Evolutionary conservation across 495 filamentous ascomycete genomes (phyloP).

Genomic region (Alectoria sarmentosa): DNA sequence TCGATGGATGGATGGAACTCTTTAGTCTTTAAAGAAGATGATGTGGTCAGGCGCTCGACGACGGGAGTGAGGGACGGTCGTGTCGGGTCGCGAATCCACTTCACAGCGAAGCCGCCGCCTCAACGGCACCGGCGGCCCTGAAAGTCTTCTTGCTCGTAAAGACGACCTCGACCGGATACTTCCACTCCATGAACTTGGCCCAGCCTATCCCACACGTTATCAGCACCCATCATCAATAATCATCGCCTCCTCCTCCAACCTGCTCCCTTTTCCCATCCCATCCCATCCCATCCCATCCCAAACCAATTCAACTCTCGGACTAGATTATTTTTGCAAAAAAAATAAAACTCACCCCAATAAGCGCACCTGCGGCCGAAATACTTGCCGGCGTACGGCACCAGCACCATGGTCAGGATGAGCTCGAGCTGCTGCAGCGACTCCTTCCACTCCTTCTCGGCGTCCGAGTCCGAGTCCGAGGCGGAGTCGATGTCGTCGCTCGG

Average conservation of each 20-base stretch:
- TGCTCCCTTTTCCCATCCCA: background rate
- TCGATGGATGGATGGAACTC: too few relatives aligned
- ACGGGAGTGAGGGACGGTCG: background rate
- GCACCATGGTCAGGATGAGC: conserved; percentile 83
- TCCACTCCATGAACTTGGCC: conserved; percentile 71
- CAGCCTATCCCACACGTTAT: conserved; percentile 43
- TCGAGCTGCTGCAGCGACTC: conserved; percentile 89
- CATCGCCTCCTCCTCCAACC: too few relatives aligned
- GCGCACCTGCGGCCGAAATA: conserved; percentile 89
- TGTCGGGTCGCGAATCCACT: background rate
- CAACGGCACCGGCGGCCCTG: conserved; percentile 58
- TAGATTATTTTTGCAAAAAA: background rate
- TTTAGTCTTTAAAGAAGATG: too few relatives aligned
- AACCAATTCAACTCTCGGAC: background rate
- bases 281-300: background rate
- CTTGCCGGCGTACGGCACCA: conserved; percentile 89
- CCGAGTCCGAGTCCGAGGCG: conserved; percentile 28
- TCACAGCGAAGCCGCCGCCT: conserved; percentile 63
- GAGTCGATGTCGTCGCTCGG: conserved; percentile 47
- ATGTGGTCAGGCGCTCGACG: background rate
- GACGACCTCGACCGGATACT: conserved; percentile 61
- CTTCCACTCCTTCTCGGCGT: conserved; percentile 91
- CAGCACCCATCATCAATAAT: background rate
- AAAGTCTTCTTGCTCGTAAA: conserved; percentile 51
- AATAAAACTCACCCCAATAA: conserved; percentile 71